Conservation (phyloP, 768 basidiomycete species). For the Tricholoma bakamatsutake region DNA sequence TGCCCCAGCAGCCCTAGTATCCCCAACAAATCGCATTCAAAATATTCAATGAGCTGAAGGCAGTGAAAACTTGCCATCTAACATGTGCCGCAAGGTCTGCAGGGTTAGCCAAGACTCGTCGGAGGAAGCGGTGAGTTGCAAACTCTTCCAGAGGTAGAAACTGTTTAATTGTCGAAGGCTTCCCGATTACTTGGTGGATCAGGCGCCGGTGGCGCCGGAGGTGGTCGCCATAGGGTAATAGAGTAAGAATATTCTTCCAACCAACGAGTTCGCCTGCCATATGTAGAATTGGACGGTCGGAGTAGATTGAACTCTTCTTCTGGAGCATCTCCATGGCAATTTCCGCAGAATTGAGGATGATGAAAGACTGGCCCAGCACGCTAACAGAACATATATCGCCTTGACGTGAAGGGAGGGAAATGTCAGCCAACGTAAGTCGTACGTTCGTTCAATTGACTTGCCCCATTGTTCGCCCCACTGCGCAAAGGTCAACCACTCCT, state of each 20-base stretch:
- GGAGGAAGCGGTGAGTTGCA: conserved; percentile 43
- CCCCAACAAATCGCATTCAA: neutral
- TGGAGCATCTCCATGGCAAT: conserved; percentile 56
- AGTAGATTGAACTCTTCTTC: conserved; percentile 61
- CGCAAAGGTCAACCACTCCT: conserved; percentile 48
- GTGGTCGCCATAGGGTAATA: conserved; percentile 49
- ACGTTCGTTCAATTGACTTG: conserved; percentile 10
- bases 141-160: conserved; percentile 39
- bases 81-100: conserved; percentile 40
- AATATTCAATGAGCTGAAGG: neutral
- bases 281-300: conserved; percentile 51
- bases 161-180: conserved; percentile 33
- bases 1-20: conserved; percentile 43
- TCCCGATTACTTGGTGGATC: conserved; percentile 47
- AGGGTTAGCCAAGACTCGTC: conserved; percentile 41
- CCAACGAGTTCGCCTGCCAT: conserved; percentile 53
- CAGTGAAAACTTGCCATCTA: conserved; percentile 34
- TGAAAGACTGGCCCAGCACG: conserved; percentile 52
- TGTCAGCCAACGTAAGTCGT: too few relatives aligned
- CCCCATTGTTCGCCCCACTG: conserved; percentile 51
- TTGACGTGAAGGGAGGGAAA: conserved; percentile 13
- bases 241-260: conserved; percentile 52
- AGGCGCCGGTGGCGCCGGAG: conserved; percentile 48
- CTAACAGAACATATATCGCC: conserved; percentile 58
- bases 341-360: conserved; percentile 48